A percentile compares a stretch with the other conserved stretches of the same genome.
Evolutionary conservation across 306 rosid species (phyloP).

Genomic region (Senna tora): DNA sequence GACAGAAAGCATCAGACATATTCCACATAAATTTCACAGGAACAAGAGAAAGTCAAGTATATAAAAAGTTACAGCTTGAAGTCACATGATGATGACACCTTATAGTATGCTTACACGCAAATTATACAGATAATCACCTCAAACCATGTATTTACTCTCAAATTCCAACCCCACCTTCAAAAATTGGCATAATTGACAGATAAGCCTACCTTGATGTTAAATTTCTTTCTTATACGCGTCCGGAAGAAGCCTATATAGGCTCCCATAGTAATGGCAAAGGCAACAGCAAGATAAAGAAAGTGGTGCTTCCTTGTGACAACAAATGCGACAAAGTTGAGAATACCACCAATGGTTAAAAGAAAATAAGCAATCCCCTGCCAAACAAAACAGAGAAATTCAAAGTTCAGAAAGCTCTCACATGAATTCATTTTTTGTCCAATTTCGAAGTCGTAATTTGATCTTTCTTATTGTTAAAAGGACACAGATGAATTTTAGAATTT

Average conservation of each 20-base stretch:
- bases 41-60: neutral
- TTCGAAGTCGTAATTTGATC: neutral
- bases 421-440: neutral
- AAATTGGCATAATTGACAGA: neutral
- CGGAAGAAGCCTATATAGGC: conserved; percentile 85
- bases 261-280: conserved; percentile 60
- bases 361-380: conserved; percentile 74
- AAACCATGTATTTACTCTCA: neutral
- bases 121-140: conserved; percentile 4
- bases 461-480: neutral
- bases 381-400: conserved; percentile 26
- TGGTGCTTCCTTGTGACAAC: conserved; percentile 59
- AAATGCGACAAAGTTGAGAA: conserved; percentile 69
- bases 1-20: conserved; percentile 27
- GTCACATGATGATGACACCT: neutral
- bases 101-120: neutral
- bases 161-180: neutral
- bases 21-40: conserved; percentile 14
- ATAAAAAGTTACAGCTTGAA: conserved; percentile 2
- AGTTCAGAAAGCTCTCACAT: conserved; percentile 16
- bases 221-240: conserved; percentile 80
- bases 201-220: conserved; percentile 80
- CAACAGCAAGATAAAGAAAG: conserved; percentile 75
- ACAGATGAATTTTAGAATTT: neutral
- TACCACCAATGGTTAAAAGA: conserved; percentile 51